These are phyloP conservation scores for Clausena lansium DNA, from an alignment of 345 rosid species.

Conservation along the genomic window DNA sequence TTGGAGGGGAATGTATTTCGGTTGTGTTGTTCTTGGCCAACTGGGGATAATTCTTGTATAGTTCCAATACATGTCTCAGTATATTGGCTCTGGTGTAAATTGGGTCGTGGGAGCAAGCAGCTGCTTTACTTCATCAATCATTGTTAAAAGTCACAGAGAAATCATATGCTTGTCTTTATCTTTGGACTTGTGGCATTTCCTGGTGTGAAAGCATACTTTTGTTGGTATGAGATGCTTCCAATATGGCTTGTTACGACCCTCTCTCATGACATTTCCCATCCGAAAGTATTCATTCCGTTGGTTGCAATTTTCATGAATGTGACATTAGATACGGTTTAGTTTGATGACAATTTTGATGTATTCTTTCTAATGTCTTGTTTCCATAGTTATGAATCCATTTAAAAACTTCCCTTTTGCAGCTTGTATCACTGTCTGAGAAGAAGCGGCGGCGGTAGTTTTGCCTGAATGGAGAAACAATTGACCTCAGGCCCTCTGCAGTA, in stretches of 20 bases:
- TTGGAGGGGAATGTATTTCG: background rate
- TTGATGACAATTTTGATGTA: background rate
- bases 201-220: background rate
- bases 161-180: background rate
- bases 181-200: background rate
- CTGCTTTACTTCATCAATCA: background rate
- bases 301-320: background rate
- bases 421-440: slow-evolving; percentile 55
- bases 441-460: slow-evolving; percentile 25
- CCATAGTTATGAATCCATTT: background rate
- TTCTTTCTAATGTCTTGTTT: background rate
- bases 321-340: background rate
- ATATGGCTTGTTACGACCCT: background rate
- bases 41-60: background rate
- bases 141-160: background rate
- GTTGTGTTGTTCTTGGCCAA: background rate
- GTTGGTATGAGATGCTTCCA: background rate
- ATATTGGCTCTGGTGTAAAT: background rate
- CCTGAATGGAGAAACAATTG: background rate
- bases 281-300: background rate
- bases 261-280: background rate
- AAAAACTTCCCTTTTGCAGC: slow-evolving; percentile 33
- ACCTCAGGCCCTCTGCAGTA: background rate
- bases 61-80: background rate
- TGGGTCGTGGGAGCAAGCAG: background rate